A percentile compares a stretch with the other conserved stretches of the same genome.
phyloP scores from a whole-genome alignment of 2,329 filamentous ascomycete species.

The Ceratocystis ficicola region DNA sequence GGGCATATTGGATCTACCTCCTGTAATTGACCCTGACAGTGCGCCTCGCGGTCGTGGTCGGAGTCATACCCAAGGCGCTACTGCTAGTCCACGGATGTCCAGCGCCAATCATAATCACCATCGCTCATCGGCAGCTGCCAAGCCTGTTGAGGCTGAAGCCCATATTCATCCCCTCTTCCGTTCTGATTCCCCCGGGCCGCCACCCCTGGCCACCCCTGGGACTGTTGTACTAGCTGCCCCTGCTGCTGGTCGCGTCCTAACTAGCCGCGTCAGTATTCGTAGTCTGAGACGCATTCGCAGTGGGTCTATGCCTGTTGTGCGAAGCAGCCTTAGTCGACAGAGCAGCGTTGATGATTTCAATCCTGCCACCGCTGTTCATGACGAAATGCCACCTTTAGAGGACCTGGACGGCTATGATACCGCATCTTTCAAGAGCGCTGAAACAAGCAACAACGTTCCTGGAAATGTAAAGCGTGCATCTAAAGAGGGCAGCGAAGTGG shows the following conservation, averaged over 20 bases:
- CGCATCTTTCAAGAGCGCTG: conserved; percentile 12
- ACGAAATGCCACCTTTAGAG: background rate
- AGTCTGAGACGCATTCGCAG: conserved; percentile 44
- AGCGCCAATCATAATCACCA: conserved; percentile 9
- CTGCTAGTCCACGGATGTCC: conserved; percentile 6
- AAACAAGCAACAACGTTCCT: conserved; percentile 23
- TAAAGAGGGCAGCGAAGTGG: conserved; percentile 24
- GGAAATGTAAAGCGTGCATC: conserved; percentile 22
- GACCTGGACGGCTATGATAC: conserved; percentile 10
- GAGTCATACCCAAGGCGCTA: conserved; percentile 19
- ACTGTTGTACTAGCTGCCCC: conserved; percentile 61
- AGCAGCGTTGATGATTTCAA: conserved; percentile 40
- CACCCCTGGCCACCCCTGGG: conserved; percentile 52
- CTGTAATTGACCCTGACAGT: conserved; percentile 18
- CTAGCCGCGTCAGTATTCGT: conserved; percentile 41
- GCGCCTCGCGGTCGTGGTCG: conserved; percentile 16
- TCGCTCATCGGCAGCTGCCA: conserved; percentile 23
- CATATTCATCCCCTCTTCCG: conserved; percentile 71
- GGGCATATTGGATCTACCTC: conserved; percentile 17
- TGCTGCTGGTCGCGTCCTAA: conserved; percentile 39
- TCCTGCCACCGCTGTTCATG: conserved; percentile 14
- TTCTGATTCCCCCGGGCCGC: conserved; percentile 56
- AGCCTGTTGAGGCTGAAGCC: conserved; percentile 45
- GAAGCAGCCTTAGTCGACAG: conserved; percentile 39
- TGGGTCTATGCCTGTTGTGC: conserved; percentile 39